Conservation (phyloP, 2,329 filamentous ascomycete genomes). For the Pestalotiopsis fici region DNA sequence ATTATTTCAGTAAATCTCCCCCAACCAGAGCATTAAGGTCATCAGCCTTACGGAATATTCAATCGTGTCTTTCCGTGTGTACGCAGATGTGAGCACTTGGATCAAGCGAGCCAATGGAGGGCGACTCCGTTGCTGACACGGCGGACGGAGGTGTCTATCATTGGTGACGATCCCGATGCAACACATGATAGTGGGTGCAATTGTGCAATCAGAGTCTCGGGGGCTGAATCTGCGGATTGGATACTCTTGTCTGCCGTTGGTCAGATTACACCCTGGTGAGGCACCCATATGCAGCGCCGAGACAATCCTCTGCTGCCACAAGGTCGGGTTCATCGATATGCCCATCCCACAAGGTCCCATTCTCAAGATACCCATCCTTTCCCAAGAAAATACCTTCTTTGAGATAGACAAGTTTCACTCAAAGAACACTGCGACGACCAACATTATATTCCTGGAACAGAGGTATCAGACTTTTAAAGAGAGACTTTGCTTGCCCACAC, state of each 20-base stretch:
- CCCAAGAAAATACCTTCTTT: neutral
- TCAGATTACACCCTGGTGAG: neutral
- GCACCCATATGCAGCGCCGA: neutral
- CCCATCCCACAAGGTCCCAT: neutral
- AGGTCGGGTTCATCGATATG: neutral
- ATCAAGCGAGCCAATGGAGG: neutral
- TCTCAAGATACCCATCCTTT: neutral
- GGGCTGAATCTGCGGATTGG: conserved; percentile 1
- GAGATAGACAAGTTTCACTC: neutral
- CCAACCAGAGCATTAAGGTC: neutral
- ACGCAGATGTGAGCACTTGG: conserved; percentile 3
- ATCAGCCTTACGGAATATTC: neutral
- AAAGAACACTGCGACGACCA: neutral
- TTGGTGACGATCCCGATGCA: conserved; percentile 2
- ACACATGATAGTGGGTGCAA: neutral
- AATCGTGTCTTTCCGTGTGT: neutral
- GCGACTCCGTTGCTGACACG: neutral
- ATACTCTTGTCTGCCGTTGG: conserved; percentile 5
- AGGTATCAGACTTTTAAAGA: neutral
- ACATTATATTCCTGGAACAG: neutral
- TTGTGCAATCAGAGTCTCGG: conserved; percentile 2
- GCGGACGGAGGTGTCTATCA: neutral
- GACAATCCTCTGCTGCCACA: neutral
- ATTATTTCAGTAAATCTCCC: neutral
- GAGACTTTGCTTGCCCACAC: neutral